Percentiles rank a stretch among this genome's conserved stretches.
Conservation (phyloP, 2,329 filamentous ascomycete genomes). For the Cladosporium austrohemisphaericum region DNA sequence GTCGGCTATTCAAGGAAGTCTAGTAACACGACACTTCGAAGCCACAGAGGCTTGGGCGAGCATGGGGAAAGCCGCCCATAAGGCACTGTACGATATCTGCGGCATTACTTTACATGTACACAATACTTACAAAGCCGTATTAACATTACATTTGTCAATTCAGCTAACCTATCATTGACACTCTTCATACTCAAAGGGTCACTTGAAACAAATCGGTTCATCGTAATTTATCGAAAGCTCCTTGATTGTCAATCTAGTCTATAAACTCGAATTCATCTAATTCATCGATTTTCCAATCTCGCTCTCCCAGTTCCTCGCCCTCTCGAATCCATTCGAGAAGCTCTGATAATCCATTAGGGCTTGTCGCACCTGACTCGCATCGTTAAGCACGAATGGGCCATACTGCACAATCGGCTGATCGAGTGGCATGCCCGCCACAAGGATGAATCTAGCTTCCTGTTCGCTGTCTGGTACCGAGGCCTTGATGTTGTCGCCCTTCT, state of each 20-base stretch:
- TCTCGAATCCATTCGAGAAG: slow-evolving; percentile 73
- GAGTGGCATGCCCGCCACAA: slow-evolving; percentile 74
- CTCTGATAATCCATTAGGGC: slow-evolving; percentile 73
- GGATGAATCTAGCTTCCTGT: slow-evolving; percentile 57
- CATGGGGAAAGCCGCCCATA: no score
- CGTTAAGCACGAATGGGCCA: slow-evolving; percentile 76
- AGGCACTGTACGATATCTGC: slow-evolving; percentile 11
- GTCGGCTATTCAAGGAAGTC: no score
- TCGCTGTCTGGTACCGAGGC: slow-evolving; percentile 66
- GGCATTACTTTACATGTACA: slow-evolving; percentile 9
- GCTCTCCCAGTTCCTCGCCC: slow-evolving; percentile 73
- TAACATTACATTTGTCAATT: not conserved
- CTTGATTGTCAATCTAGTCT: not conserved
- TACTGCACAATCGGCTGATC: slow-evolving; percentile 81
- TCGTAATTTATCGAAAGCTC: no score
- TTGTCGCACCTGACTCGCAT: slow-evolving; percentile 68
- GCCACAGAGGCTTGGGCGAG: no score
- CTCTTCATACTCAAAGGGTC: not conserved
- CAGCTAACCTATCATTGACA: no score
- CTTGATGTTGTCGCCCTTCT: slow-evolving; percentile 70
- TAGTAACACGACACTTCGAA: no score
- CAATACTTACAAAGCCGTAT: not conserved
- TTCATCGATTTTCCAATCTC: slow-evolving; percentile 80
- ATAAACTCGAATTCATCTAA: not conserved
- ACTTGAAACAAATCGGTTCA: no score